A percentile compares a stretch with the other conserved stretches of the same genome.
Evolutionary conservation across 805 yeast genomes (phyloP).

Genomic region (Pichia deserticola): DNA sequence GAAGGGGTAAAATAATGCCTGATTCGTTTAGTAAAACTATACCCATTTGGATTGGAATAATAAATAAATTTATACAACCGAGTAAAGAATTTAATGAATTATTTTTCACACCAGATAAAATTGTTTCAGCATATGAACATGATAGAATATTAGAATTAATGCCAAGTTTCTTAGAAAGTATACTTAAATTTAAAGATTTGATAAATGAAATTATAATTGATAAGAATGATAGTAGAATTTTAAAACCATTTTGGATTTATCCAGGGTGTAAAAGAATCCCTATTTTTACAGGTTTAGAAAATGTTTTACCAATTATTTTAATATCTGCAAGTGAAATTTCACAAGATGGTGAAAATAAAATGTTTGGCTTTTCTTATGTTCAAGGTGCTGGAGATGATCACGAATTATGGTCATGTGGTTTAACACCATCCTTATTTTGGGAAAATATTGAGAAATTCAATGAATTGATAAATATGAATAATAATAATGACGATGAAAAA

Average conservation of each 20-base stretch:
- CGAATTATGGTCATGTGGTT: constrained; percentile 66
- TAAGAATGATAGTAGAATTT: constrained; percentile 33
- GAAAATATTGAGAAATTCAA: constrained; percentile 23
- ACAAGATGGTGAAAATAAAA: constrained; percentile 48
- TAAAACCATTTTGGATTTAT: constrained; percentile 64
- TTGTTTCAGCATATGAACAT: constrained; percentile 53
- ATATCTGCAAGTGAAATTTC: constrained; percentile 58
- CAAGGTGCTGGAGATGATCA: constrained; percentile 97
- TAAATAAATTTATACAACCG: constrained; percentile 48
- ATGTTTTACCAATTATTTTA: constrained; percentile 34
- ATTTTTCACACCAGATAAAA: constrained; percentile 35
- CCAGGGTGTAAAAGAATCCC: constrained; percentile 36
- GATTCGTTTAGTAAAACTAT: constrained; percentile 82
- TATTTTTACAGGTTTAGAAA: constrained; percentile 9
- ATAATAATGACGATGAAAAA: neutral
- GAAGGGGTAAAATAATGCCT: constrained; percentile 79
- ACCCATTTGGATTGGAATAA: constrained; percentile 86
- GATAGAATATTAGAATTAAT: constrained; percentile 41
- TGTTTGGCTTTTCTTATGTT: constrained; percentile 52
- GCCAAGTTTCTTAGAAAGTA: constrained; percentile 22
- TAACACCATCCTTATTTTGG: constrained; percentile 59
- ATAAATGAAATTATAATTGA: constrained; percentile 18
- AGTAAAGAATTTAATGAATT: constrained; percentile 7
- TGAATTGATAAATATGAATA: neutral
- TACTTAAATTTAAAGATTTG: constrained; percentile 6